Evolutionary conservation across 495 filamentous ascomycete genomes (phyloP).

Genomic region (Penicillium longicatenatum): DNA sequence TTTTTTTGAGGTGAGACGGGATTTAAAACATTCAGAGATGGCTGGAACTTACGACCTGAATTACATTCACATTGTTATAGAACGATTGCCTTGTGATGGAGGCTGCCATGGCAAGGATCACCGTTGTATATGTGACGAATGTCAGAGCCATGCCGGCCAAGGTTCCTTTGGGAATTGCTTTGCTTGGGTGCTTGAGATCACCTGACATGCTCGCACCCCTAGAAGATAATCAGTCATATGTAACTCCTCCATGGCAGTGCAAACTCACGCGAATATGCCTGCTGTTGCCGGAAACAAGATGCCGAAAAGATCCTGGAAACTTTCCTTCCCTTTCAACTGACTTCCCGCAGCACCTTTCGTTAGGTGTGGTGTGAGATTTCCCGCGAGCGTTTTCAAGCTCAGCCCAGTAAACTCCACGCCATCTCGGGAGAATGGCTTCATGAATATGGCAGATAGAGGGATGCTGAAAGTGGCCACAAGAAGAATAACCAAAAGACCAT

Average conservation of each 20-base stretch:
- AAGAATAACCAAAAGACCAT: conserved; percentile 73
- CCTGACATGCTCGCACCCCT: conserved; percentile 90
- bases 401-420: conserved; percentile 78
- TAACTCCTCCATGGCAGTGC: neutral
- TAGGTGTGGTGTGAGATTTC: conserved; percentile 70
- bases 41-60: conserved; percentile 60
- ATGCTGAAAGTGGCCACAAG: conserved; percentile 79
- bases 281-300: conserved; percentile 86
- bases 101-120: conserved; percentile 79
- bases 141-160: conserved; percentile 75
- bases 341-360: conserved; percentile 70
- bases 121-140: conserved; percentile 71
- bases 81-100: conserved; percentile 75
- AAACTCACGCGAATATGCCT: conserved; percentile 64
- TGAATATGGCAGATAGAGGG: conserved; percentile 69
- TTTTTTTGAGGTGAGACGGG: conserved; percentile 13
- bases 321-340: conserved; percentile 65
- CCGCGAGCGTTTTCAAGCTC: conserved; percentile 64
- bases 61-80: conserved; percentile 73
- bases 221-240: conserved; percentile 23
- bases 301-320: conserved; percentile 81
- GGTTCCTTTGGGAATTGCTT: conserved; percentile 80
- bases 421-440: conserved; percentile 63
- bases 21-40: neutral
- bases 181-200: conserved; percentile 80